Conservation (phyloP, 1,139 yeast species). For the Saccharomyces hybrid region DNA sequence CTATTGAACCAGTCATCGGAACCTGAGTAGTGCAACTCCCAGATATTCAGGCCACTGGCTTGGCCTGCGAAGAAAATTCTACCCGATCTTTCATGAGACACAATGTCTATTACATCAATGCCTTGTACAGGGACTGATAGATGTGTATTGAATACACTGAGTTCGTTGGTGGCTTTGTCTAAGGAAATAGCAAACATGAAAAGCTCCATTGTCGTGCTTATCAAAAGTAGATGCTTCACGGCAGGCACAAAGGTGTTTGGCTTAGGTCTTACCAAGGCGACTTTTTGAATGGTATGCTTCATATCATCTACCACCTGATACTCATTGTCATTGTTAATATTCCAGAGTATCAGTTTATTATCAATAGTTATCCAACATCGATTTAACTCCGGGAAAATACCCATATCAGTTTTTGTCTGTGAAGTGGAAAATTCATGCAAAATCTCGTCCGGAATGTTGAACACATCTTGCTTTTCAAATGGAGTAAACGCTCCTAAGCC, state of each 20-base stretch:
- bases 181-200: conserved; percentile 69
- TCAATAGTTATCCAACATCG: conserved; percentile 88
- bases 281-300: conserved; percentile 67
- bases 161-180: conserved; percentile 40
- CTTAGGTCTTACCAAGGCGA: conserved; percentile 71
- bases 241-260: conserved; percentile 70
- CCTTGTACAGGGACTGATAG: conserved; percentile 78
- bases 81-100: conserved; percentile 54
- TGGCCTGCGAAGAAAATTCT: conserved; percentile 79
- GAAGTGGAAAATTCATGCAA: conserved; percentile 63
- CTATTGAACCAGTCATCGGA: conserved; percentile 83
- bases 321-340: conserved; percentile 52
- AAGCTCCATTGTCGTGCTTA: conserved; percentile 75
- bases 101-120: conserved; percentile 57
- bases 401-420: conserved; percentile 67
- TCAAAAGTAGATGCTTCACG: conserved; percentile 62
- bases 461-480: conserved; percentile 61
- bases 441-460: conserved; percentile 75
- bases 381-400: conserved; percentile 71
- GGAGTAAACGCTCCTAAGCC: conserved; percentile 53
- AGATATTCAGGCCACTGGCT: conserved; percentile 68
- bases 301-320: conserved; percentile 79
- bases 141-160: conserved; percentile 76
- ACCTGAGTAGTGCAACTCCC: conserved; percentile 84
- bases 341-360: conserved; percentile 78